Base-by-base conservation (phyloP, 768 basidiomycete genomes). In the Lactarius tabidus region DNA sequence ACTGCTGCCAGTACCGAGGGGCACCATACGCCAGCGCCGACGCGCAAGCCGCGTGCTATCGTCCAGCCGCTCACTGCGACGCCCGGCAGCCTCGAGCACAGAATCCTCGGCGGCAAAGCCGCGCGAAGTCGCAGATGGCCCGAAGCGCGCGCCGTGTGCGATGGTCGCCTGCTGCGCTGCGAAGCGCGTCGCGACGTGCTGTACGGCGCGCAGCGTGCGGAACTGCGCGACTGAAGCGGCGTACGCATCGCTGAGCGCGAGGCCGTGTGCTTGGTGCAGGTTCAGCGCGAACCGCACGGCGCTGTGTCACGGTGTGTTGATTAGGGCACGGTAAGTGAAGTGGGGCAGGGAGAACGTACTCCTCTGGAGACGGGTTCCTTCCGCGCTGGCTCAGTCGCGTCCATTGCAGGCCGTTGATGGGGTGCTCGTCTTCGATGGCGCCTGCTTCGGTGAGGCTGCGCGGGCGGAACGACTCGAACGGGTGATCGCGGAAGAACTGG, bases 401-500 rank as follows among this genome's bases (percentile, higher is more conserved):
- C 97, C 97, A 99, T 26, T 78, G 77, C 56, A 72, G 69, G 0
- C 89, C 93, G 38, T 72, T 75, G 2, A 90, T 72, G 18, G 81
- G 80, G 71, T 89, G 84, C 51, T 82, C 79, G 23, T 80, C 77
- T 71, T 83, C 80, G 57, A 91, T 79, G 20, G 74, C 74, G 23
- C 79, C 85, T 18, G 80, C 81, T 77, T 99, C 97, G 0, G 91
- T 84, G 59, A 99, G 74, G 14, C 84, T 86, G 10, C 81, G 80
- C 2, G 93, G 86, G 51, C 95, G 82, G 76, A 95, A 91, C 2
- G 93, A 89, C 77, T 99, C 95, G 72, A 97, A 97, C 8, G 97
- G 95, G 74, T 97, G 95, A 78, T 99, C 97, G 48, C 81, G 80
- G 80, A 95, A 98, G 81, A 99, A 98, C 74, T 92, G 91, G 61